Evolutionary conservation across 2,329 filamentous ascomycete species (phyloP), one percentile per base, ranked within the genome.

Genomic region (Zasmidium cellare): DNA sequence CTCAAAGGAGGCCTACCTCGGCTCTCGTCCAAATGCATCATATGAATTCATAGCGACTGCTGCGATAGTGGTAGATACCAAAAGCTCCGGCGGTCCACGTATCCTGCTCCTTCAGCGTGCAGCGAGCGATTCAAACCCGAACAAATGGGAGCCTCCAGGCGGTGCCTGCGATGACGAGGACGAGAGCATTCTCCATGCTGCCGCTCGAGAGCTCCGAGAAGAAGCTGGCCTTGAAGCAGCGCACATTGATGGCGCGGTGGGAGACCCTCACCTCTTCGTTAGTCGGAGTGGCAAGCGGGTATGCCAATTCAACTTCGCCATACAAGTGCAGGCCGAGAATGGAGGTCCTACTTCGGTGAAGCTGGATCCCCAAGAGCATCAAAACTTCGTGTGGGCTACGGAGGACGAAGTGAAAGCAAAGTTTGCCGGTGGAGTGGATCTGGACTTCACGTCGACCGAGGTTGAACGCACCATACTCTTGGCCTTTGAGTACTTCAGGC

Each of bases 61-160:
- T 18, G 18, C 31, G 2, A 2, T 52, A 12, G 50, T 52, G n/a
- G 11, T 52, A 16, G 20, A 52, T 19, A 52, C 11, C 16, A 41
- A 19, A 12, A 18, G 2, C 7, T 3, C 20, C 3, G 9, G 14
- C 2, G 18, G 6, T 12, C 50, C 31, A 1, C 31, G 35, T 5
- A n/a, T 81, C 48, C 76, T 82, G 1, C 75, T 82, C 19, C 63
- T 82, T 9, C 79, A 80, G 65, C 78, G 80, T 65, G 76, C 78
- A 5, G 44, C 31, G 1, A 23, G 25, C 20, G 61, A 64, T 38
- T 24, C 69, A 54, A 75, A 77, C 69, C 79, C 80, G 2, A 67
- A 75, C 56, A 68, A 62, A 3, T 83, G 81, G 81, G 81, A 83
- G 57, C 60, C 75, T 0, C 80, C 81, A 1, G 81, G 81, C 20